Conservation (phyloP, 768 basidiomycete species). For the Termitomyces sp. region DNA sequence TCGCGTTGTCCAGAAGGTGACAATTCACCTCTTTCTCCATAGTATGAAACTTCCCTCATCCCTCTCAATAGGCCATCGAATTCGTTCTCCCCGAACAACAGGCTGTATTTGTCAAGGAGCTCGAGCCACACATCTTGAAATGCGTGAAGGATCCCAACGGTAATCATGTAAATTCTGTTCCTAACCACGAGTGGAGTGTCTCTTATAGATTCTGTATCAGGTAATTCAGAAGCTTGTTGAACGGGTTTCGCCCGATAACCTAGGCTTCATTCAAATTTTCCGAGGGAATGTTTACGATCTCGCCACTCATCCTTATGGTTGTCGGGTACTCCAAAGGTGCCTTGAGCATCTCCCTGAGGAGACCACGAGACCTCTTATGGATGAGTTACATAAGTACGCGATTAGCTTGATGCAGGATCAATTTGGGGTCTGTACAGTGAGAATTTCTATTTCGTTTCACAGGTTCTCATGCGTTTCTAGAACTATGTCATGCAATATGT, state of each 20-base stretch:
- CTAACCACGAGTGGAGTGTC: background rate
- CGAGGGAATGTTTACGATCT: conserved; percentile 76
- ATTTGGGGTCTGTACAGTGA: conserved; percentile 73
- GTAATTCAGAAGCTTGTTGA: conserved; percentile 89
- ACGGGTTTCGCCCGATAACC: conserved; percentile 69
- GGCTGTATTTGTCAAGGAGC: conserved; percentile 66
- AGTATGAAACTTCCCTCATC: conserved; percentile 1
- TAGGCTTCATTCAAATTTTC: conserved; percentile 74
- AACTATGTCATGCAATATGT: conserved; percentile 97
- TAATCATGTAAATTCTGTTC: conserved; percentile 74
- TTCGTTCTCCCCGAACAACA: conserved; percentile 78
- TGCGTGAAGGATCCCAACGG: conserved; percentile 92
- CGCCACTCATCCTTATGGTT: conserved; percentile 88
- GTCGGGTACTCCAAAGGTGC: conserved; percentile 91
- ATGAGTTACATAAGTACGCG: conserved; percentile 70
- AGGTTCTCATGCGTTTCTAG: conserved; percentile 34
- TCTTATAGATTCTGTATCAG: conserved; percentile 29
- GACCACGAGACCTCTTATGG: conserved; percentile 67
- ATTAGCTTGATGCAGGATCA: background rate
- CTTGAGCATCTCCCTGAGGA: conserved; percentile 78
- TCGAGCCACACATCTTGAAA: conserved; percentile 75
- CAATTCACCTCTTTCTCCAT: background rate
- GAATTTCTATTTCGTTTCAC: background rate
- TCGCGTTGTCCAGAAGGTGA: conserved; percentile 90
- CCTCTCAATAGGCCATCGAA: conserved; percentile 72